Conservation (phyloP, 371 early-diverging fungal genomes). For the Phascolomyces articulosus region DNA sequence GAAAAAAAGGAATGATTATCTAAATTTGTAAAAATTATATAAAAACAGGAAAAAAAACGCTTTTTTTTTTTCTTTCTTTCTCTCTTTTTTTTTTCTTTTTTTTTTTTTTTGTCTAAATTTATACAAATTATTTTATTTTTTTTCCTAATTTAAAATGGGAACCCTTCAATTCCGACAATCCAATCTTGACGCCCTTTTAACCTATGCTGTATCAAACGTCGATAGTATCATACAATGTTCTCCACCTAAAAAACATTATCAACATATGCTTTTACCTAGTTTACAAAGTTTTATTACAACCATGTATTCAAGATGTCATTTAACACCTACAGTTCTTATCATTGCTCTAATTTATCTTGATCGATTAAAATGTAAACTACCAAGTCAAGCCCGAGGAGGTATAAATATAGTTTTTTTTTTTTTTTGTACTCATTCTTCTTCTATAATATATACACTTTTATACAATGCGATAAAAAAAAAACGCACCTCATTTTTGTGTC, state of each 20-base stretch:
- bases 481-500: no score
- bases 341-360: conserved; percentile 71
- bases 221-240: conserved; percentile 38
- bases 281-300: conserved; percentile 33
- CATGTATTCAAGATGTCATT: conserved; percentile 32
- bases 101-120: neutral
- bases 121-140: no score
- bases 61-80: neutral
- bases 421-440: no score
- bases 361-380: conserved; percentile 61
- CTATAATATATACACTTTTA: no score
- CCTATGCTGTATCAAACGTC: conserved; percentile 33
- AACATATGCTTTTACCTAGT: conserved; percentile 37
- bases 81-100: neutral
- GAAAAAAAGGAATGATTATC: conserved; percentile 1
- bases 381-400: conserved; percentile 62
- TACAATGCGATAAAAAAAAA: no score
- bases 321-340: conserved; percentile 50
- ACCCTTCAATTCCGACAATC: conserved; percentile 1
- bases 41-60: neutral
- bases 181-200: conserved; percentile 37
- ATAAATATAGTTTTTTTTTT: neutral
- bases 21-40: conserved; percentile 3
- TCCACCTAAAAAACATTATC: conserved; percentile 29
- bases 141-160: neutral